These are phyloP conservation scores for Cercospora sp. DNA, from an alignment of 2,329 filamentous ascomycete species.

Conservation along the genomic window DNA sequence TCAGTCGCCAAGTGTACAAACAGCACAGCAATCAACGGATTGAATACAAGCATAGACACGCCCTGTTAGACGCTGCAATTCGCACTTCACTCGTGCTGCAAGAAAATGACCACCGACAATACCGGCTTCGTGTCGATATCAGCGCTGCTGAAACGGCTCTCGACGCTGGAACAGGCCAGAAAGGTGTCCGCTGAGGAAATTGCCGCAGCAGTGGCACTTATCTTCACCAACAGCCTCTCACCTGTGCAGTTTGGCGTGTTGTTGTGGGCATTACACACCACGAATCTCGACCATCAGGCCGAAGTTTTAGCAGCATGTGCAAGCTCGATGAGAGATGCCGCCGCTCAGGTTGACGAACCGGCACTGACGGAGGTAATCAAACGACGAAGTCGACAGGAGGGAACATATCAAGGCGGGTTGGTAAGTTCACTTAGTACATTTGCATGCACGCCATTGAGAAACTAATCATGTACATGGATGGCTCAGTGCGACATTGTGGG, in stretches of 20 bases:
- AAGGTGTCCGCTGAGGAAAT: slow-evolving; percentile 75
- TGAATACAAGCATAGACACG: neutral
- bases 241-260: slow-evolving; percentile 84
- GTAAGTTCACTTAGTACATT: slow-evolving; percentile 55
- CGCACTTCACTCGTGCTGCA: neutral
- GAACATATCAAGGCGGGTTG: slow-evolving; percentile 77
- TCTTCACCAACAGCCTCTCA: slow-evolving; percentile 89
- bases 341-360: slow-evolving; percentile 67
- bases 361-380: slow-evolving; percentile 63
- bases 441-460: neutral
- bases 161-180: slow-evolving; percentile 43
- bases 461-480: neutral
- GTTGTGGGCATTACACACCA: slow-evolving; percentile 89
- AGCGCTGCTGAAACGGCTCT: slow-evolving; percentile 70
- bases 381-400: slow-evolving; percentile 63
- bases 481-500: slow-evolving; percentile 85
- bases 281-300: slow-evolving; percentile 76
- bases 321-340: slow-evolving; percentile 77
- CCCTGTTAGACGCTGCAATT: neutral
- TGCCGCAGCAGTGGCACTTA: slow-evolving; percentile 82
- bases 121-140: slow-evolving; percentile 58
- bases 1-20: neutral
- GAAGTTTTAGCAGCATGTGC: slow-evolving; percentile 87
- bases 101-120: slow-evolving; percentile 22
- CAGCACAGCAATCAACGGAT: neutral